phyloP scores from a whole-genome alignment of 345 rosid species.

The Linum tenue region DNA sequence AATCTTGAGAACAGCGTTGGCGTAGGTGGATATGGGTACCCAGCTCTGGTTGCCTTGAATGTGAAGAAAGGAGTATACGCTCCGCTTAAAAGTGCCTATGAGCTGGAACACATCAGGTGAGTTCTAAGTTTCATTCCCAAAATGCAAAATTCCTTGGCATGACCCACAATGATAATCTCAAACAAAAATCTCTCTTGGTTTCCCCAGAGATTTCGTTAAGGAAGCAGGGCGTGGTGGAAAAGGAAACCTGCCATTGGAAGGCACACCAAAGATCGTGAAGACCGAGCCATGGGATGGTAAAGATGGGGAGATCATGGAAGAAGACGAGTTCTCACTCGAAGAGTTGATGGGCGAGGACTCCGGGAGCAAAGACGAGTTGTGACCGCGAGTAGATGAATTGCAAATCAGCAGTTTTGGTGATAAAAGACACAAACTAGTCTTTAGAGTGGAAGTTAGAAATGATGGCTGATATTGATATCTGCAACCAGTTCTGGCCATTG shows the following conservation, averaged over 20 bases:
- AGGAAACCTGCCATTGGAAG: conserved; percentile 74
- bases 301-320: conserved; percentile 75
- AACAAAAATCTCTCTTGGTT: background rate
- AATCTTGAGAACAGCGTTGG: conserved; percentile 74
- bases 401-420: too few species aligned
- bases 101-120: conserved; percentile 72
- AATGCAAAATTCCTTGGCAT: background rate
- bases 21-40: conserved; percentile 96
- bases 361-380: conserved; percentile 50
- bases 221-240: conserved; percentile 90
- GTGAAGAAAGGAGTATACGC: conserved; percentile 90
- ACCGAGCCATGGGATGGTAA: conserved; percentile 89
- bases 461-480: too few species aligned
- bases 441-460: too few species aligned
- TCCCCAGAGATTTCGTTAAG: conserved; percentile 77
- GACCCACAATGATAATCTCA: background rate
- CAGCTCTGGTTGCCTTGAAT: conserved; percentile 92
- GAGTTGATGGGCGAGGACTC: conserved; percentile 75
- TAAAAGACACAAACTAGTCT: too few species aligned
- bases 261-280: conserved; percentile 43
- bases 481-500: too few species aligned
- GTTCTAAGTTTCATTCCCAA: conserved; percentile 17
- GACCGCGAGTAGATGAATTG: conserved; percentile 1
- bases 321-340: conserved; percentile 87
- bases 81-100: conserved; percentile 92